These are phyloP conservation scores for Corylus avellana DNA, from an alignment of 306 rosid species.

Conservation along the genomic window DNA sequence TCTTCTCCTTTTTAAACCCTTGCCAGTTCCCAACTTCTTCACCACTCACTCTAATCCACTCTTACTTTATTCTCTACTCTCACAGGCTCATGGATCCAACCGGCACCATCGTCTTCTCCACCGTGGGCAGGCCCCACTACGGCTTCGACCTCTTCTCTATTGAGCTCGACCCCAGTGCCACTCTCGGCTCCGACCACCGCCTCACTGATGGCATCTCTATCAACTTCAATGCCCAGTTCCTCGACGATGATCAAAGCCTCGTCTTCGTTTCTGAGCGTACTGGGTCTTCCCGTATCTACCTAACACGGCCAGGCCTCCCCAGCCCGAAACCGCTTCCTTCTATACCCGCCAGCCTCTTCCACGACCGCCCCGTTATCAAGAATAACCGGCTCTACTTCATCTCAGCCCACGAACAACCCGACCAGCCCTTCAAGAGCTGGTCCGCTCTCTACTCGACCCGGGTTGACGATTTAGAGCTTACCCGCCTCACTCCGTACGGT, in stretches of 20 bases:
- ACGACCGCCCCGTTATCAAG: constrained; percentile 62
- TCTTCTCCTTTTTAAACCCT: neutral
- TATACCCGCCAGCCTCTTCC: constrained; percentile 46
- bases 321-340: constrained; percentile 34
- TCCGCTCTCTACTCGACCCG: constrained; percentile 57
- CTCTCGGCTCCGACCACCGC: constrained; percentile 33
- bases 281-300: constrained; percentile 51
- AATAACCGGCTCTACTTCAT: constrained; percentile 53
- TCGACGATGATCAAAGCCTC: constrained; percentile 24
- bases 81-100: constrained; percentile 37
- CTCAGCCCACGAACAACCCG: constrained; percentile 62
- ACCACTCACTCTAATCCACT: neutral
- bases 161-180: constrained; percentile 10
- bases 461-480: constrained; percentile 12
- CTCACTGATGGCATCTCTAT: constrained; percentile 74
- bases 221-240: constrained; percentile 77
- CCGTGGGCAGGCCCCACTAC: constrained; percentile 57
- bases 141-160: constrained; percentile 76
- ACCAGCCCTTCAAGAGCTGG: constrained; percentile 43
- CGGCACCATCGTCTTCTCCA: constrained; percentile 63
- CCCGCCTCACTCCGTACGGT: constrained; percentile 56
- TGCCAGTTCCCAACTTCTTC: neutral
- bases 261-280: constrained; percentile 73
- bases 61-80: too few species aligned
- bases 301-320: constrained; percentile 35